Evolutionary conservation across 2,329 filamentous ascomycete species (phyloP), one percentile per base, ranked within the genome.

Genomic region (Colletotrichum truncatum): DNA sequence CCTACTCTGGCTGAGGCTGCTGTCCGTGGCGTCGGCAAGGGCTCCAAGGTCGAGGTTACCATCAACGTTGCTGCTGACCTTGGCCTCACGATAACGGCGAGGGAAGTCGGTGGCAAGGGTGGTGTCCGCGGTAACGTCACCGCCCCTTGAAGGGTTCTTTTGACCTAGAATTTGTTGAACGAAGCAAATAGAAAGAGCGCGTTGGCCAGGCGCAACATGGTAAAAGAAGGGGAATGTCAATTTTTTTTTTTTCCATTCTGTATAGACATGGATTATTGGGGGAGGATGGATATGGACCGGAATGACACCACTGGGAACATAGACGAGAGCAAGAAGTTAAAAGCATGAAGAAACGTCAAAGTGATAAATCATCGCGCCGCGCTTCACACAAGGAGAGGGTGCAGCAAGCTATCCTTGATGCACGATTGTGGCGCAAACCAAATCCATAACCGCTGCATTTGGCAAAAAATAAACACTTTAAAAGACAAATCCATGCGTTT

Each of bases 21-120:
- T 30, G 82, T 99, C 76, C 91, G 88, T 78, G 93, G 86, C 65
- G 88, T 97, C 71, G 95, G 95, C 89, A 94, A 95, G 82, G 91
- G 89, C 64, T 88, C 88, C 73, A 97, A 97, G 85, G 89, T 99
- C 70, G 96, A 99, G 85, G 90, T 98, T 58, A 97, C 93, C 76
- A 88, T 98, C 74, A 97, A 95, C 78, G 91, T 98, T 69, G 87
- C 86, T 59, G 90, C 88, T 25, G 94, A 98, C 76, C 83, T 98
- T 61, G 85, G 85, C 70, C 86, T 98, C 67, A 93, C 91, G 52
- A 85, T 97, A 70, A 92, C 94, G 41, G 90, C 91, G 61, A 87
- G 95, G 69, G 94, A 97, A 78, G 91, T 97, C 51, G 94, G 95
- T 69, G 92, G 89, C 66, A 95, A 97, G 84, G 91, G 91, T 43